These are phyloP conservation scores for Phytopythium cucurbitacearum DNA, from an alignment of 352 stramenopile genomes.

Conservation along the genomic window DNA sequence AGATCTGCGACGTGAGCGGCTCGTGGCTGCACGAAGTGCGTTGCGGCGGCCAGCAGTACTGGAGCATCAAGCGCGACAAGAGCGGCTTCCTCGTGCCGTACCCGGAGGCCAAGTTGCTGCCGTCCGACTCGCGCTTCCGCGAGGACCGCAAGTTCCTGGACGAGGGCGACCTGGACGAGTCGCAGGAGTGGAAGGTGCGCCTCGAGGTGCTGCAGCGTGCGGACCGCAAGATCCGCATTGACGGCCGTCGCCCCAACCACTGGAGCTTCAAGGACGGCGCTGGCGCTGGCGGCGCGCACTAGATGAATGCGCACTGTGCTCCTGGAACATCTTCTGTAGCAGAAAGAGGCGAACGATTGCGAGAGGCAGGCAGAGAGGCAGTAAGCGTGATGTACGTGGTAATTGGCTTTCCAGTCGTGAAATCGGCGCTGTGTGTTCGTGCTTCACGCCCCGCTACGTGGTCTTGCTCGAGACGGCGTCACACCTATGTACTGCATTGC, in stretches of 20 bases:
- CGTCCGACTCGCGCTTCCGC: constrained; percentile 67
- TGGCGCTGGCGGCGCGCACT: constrained; percentile 24
- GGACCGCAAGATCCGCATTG: constrained; percentile 71
- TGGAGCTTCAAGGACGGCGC: constrained; percentile 55
- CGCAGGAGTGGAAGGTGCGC: constrained; percentile 83
- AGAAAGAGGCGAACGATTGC: too few relatives aligned
- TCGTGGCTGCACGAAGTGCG: constrained; percentile 79
- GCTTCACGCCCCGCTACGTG: background rate
- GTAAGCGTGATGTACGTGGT: too few relatives aligned
- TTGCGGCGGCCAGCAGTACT: constrained; percentile 68
- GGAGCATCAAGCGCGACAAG: constrained; percentile 52
- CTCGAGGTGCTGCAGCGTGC: constrained; percentile 76
- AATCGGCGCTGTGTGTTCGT: background rate
- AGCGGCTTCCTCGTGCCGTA: constrained; percentile 61
- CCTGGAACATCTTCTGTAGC: too few relatives aligned
- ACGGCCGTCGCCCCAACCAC: constrained; percentile 72
- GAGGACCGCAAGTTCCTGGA: constrained; percentile 72
- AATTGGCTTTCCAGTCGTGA: too few relatives aligned
- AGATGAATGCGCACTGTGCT: background rate
- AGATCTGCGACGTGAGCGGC: constrained; percentile 67
- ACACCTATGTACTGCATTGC: constrained; percentile 41
- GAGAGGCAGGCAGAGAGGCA: too few relatives aligned
- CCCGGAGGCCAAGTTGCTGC: constrained; percentile 53
- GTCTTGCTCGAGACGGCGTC: background rate
- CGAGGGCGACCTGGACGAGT: constrained; percentile 62